Conservation (phyloP, 108 stramenopile genomes). For the Seminavis robusta region DNA sequence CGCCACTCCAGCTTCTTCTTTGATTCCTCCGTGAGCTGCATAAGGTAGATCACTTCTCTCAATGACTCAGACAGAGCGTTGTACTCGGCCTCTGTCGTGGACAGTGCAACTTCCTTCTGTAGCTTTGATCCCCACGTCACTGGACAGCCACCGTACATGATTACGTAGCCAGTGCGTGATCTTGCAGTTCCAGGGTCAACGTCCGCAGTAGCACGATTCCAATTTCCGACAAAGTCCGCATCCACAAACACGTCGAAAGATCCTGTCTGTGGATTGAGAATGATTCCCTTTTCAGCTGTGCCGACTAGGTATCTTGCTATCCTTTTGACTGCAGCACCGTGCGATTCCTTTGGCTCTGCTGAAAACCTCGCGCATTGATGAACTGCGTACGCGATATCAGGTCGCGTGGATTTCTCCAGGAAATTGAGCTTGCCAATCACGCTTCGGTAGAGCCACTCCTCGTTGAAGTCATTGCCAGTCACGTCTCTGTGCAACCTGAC, state of each 20-base stretch:
- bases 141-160: conserved; percentile 11
- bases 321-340: conserved; percentile 20
- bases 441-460: conserved; percentile 21
- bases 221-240: conserved; percentile 18
- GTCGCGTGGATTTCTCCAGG: conserved; percentile 20
- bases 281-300: conserved; percentile 20
- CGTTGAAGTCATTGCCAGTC: neutral
- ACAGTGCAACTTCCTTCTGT: conserved; percentile 10
- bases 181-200: conserved; percentile 6
- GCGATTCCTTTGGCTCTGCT: conserved; percentile 7
- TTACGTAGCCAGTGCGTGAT: conserved; percentile 11
- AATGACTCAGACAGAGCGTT: conserved; percentile 9
- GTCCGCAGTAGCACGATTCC: neutral
- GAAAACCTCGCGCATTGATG: conserved; percentile 25
- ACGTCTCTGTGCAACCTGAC: neutral
- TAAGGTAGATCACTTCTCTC: conserved; percentile 21
- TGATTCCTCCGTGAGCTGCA: conserved; percentile 23
- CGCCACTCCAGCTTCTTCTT: neutral
- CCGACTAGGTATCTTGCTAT: conserved; percentile 18
- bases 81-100: conserved; percentile 34
- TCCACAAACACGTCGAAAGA: conserved; percentile 39
- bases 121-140: conserved; percentile 12
- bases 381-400: conserved; percentile 19
- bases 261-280: conserved; percentile 7
- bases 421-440: conserved; percentile 33